Evolutionary conservation across 208 protist genomes (phyloP), one percentile per base, ranked within the genome.

Genomic region (Trypanosoma lewisi): DNA sequence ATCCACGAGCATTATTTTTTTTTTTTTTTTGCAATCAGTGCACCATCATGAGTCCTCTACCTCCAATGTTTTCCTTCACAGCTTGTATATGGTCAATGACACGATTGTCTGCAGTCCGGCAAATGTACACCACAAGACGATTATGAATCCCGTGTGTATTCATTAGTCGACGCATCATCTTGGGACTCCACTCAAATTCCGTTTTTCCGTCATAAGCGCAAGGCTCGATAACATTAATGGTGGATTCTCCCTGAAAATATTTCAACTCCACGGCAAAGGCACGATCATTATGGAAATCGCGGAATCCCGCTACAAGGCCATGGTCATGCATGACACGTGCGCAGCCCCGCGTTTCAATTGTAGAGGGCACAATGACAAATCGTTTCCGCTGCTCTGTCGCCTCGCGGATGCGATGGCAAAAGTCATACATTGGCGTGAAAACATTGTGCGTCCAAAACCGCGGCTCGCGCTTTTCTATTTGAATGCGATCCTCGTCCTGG

Each of bases 161-260:
- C 52, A 94, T 57, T 17, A 94, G 61, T 3, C 85, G 82, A 4
- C 91, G 80, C 85, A 96, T 93, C 91, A 96, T 96, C 72, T 94
- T 94, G 4, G 91, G 91, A 44, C 87, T 94, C 91, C 91, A 96
- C 69, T 96, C 91, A 63, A 94, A 94, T 71, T 96, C 83, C 27
- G 82, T 91, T 63, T 89, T 89, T 30, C 85, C 85, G 53, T 94
- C 87, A 70, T 89, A 93, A 36, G 77, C 80, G 67, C 87, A 90
- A 11, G 91, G 85, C 73, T 93, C 87, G 74, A 96, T 92, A 42
- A 93, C 77, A 50, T 89, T 87, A 65, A 96, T 87, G 4, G 87
- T 93, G 14, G 86, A 80, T 30, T 91, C 85, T 39, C 85, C 88
- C 65, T 94, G 87, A 57, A 94, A 96, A 73, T 96, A 96, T 67